Base-by-base conservation (phyloP, 805 yeast genomes). In the Candida germanica region DNA sequence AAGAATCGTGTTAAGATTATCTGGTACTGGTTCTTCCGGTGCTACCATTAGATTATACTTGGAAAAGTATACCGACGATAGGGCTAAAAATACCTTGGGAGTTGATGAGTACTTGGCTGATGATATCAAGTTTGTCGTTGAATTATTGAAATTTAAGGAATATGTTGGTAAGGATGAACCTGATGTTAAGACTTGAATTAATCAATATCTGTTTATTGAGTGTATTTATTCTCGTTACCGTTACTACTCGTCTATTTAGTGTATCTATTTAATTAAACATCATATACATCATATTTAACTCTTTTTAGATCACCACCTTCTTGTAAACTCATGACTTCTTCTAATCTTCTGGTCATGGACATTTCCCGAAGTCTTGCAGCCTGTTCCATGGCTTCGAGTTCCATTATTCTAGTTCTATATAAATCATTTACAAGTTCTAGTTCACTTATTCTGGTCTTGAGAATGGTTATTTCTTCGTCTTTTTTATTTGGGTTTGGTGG, bases 11-110 rank as follows among this genome's bases (percentile, higher is more conserved):
- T 84, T 87, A 36, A 82, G 98, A 62, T 72, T 93, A 46, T 87
- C 96, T 0, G 98, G 98, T 38, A 91, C 98, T 2, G 98, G 98
- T 11, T 88, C 97, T 2, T 82, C 95, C 2, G 98, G 98, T 32
- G 98, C 98, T 14, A 91, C 98, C 5, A 88, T 93, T 42, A 79
- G 98, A 61, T 71, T 91, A 49, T 91, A 91, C 65, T 66, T 91
- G 55, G 98, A 91, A 64, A 83, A 81, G 61, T 87, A 84, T 66
- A 78, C 85, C 17, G 49, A 60, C 31, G 93, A 87, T 53, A 51
- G 61, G 33, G 44, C 75, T 13, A 71, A 71, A 26, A 76, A 73
- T 52, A 52, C 51, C 5, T 45, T 60, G 46, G 59, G 69, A 31
- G 91, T 88, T 9, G 83, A 83, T 48, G 80, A 79, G 31, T 91